Percentiles rank a stretch among this genome's conserved stretches.
phyloP scores from a whole-genome alignment of 306 rosid genomes.

The Begonia peltatifolia region DNA sequence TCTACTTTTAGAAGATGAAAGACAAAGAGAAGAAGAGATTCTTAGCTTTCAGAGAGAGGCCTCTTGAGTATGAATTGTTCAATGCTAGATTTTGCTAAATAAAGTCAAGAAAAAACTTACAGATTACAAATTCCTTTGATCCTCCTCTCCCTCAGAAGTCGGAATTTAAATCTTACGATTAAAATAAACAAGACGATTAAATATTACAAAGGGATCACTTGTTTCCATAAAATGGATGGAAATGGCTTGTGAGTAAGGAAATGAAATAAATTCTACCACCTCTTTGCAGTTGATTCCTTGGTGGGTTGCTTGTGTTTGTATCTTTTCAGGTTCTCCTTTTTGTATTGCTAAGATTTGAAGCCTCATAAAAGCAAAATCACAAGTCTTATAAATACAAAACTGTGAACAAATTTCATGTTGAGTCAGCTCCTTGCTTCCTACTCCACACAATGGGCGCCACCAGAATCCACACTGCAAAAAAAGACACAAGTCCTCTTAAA shows the following conservation, averaged over 20 bases:
- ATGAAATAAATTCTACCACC: neutral
- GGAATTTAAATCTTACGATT: too few species aligned
- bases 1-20: too few species aligned
- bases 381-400: neutral
- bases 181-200: too few species aligned
- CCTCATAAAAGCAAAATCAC: neutral
- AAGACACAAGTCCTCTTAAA: neutral
- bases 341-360: neutral
- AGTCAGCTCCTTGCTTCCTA: slow-evolving; percentile 26
- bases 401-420: slow-evolving; percentile 12
- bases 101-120: too few species aligned
- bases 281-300: neutral
- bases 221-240: too few species aligned
- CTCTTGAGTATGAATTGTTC: too few species aligned
- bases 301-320: neutral
- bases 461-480: slow-evolving; percentile 76
- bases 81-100: too few species aligned
- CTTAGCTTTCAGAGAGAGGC: too few species aligned
- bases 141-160: too few species aligned
- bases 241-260: neutral
- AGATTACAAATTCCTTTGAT: too few species aligned
- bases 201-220: too few species aligned
- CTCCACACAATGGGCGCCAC: slow-evolving; percentile 73
- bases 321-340: neutral
- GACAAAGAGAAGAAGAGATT: too few species aligned